These are phyloP conservation scores for Lodderomyces pseudojiufengensis DNA, from an alignment of 1,139 yeast species.

Conservation along the genomic window DNA sequence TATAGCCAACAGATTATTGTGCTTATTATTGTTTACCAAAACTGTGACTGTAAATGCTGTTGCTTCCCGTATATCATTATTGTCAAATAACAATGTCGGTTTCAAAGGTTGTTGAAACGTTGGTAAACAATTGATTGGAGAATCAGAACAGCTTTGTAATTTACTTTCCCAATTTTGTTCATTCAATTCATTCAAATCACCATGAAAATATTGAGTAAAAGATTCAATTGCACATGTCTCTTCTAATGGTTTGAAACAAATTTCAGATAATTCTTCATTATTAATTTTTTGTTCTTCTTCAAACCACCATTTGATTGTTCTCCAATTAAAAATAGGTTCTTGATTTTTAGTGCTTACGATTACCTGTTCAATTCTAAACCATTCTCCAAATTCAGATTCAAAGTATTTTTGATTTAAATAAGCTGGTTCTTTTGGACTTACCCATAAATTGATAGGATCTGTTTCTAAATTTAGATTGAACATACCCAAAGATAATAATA, in stretches of 20 bases:
- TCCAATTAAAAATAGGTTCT: slow-evolving; percentile 58
- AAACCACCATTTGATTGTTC: slow-evolving; percentile 83
- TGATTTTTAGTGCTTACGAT: slow-evolving; percentile 70
- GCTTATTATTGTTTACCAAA: slow-evolving; percentile 43
- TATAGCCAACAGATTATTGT: slow-evolving; percentile 31
- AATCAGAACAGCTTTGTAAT: slow-evolving; percentile 58
- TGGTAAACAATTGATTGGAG: slow-evolving; percentile 90
- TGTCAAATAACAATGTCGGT: slow-evolving; percentile 58
- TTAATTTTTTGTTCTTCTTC: slow-evolving; percentile 60
- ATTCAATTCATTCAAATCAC: slow-evolving; percentile 51
- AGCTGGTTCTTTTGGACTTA: slow-evolving; percentile 73
- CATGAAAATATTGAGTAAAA: slow-evolving; percentile 82
- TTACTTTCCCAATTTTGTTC: slow-evolving; percentile 51
- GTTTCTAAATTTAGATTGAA: slow-evolving; percentile 59
- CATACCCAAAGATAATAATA: slow-evolving; percentile 52
- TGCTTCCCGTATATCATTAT: slow-evolving; percentile 51
- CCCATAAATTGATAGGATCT: slow-evolving; percentile 86
- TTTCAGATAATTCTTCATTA: slow-evolving; percentile 47
- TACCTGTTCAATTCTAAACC: slow-evolving; percentile 83
- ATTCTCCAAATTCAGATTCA: slow-evolving; percentile 84
- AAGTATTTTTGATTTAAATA: slow-evolving; percentile 64
- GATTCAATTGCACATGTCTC: slow-evolving; percentile 88
- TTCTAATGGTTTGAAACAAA: slow-evolving; percentile 78
- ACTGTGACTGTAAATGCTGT: slow-evolving; percentile 75
- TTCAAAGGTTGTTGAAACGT: slow-evolving; percentile 87